Evolutionary conservation across 2,329 filamentous ascomycete genomes (phyloP).

Genomic region (Fusarium sp.): DNA sequence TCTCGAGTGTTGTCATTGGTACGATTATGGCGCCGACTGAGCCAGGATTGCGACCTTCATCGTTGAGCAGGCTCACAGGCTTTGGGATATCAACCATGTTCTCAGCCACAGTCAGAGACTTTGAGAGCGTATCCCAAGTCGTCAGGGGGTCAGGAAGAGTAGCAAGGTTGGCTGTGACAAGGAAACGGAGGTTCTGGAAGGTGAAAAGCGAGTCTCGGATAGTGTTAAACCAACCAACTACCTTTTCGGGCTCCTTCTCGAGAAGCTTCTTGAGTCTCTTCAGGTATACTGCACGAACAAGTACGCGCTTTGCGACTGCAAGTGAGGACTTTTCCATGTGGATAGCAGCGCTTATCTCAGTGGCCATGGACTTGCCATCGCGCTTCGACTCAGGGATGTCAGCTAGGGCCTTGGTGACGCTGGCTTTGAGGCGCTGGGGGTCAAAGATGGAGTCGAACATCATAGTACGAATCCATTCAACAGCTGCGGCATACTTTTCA

Average conservation of each 20-base stretch:
- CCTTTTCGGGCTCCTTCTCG: conserved; percentile 78
- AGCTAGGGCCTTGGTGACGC: conserved; percentile 83
- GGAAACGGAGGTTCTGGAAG: conserved; percentile 85
- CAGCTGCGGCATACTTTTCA: conserved; percentile 85
- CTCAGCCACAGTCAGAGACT: conserved; percentile 54
- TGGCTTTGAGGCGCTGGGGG: conserved; percentile 71
- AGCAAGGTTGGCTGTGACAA: conserved; percentile 84
- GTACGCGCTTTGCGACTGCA: conserved; percentile 80
- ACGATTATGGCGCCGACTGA: conserved; percentile 81
- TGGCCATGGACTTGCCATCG: conserved; percentile 78
- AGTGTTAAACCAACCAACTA: conserved; percentile 82
- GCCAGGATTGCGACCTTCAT: conserved; percentile 81
- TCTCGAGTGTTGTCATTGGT: conserved; percentile 93
- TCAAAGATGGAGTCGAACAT: conserved; percentile 94
- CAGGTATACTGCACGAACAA: conserved; percentile 90
- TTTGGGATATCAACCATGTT: conserved; percentile 78
- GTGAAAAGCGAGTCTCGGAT: conserved; percentile 82
- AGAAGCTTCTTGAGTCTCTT: conserved; percentile 87
- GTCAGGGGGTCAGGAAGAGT: conserved; percentile 81
- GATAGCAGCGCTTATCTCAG: conserved; percentile 79
- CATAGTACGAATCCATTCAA: conserved; percentile 87
- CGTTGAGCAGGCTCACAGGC: conserved; percentile 77
- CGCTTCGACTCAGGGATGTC: conserved; percentile 95
- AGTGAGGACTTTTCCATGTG: conserved; percentile 84
- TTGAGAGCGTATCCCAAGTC: conserved; percentile 75